phyloP scores from a whole-genome alignment of 768 basidiomycete genomes.

The Phanerodontia chrysosporium region DNA sequence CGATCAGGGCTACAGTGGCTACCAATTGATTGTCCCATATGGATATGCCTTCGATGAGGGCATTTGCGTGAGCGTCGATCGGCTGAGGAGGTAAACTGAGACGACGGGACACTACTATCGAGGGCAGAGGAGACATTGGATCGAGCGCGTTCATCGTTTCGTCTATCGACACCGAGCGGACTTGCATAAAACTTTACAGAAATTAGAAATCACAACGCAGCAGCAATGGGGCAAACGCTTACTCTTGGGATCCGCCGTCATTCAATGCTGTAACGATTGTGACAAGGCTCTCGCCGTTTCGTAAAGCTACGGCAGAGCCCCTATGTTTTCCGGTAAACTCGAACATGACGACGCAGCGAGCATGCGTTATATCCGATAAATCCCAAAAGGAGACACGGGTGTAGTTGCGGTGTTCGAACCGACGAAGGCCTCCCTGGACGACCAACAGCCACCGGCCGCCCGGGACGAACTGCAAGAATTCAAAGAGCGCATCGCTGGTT shows the following conservation, averaged over 20 bases:
- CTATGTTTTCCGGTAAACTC: slow-evolving; percentile 24
- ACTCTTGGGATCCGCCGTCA: slow-evolving; percentile 20
- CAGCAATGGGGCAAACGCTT: not conserved
- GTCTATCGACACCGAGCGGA: slow-evolving; percentile 10
- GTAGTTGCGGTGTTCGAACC: slow-evolving; percentile 23
- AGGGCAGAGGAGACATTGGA: slow-evolving; percentile 5
- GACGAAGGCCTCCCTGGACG: slow-evolving; percentile 30
- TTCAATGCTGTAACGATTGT: slow-evolving; percentile 20
- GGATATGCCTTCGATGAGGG: slow-evolving; percentile 9
- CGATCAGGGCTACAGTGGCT: slow-evolving; percentile 18
- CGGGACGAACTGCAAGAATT: slow-evolving; percentile 42
- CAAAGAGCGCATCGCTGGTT: slow-evolving; percentile 34
- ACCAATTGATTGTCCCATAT: slow-evolving; percentile 13
- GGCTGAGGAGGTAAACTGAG: slow-evolving; percentile 6
- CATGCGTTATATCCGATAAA: slow-evolving; percentile 25
- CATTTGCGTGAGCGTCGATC: not conserved
- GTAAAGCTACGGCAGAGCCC: slow-evolving; percentile 16
- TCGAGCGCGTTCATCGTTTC: slow-evolving; percentile 3
- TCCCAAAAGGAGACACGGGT: slow-evolving; percentile 44
- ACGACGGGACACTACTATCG: slow-evolving; percentile 4
- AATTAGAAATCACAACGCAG: not conserved
- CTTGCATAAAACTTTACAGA: slow-evolving; percentile 12
- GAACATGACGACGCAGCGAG: slow-evolving; percentile 21
- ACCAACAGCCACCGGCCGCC: slow-evolving; percentile 48
- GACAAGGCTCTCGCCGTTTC: slow-evolving; percentile 11